A percentile compares a stretch with the other conserved stretches of the same genome.
phyloP scores from a whole-genome alignment of 1,284 basidiomycete genomes.

The Sutorius eximius region DNA sequence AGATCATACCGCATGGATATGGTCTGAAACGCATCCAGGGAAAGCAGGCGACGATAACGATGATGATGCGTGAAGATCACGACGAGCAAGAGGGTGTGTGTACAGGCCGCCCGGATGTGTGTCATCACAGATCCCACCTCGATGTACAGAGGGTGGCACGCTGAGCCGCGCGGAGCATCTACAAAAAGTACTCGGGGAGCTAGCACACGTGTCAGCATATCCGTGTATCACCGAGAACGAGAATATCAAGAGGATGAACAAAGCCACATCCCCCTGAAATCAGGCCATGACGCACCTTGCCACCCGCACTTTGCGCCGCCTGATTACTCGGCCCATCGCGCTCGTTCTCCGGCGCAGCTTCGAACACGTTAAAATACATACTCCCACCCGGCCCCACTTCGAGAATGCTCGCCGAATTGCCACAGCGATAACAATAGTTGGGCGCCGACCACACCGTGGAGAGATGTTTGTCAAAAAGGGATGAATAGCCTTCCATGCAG shows the following conservation, averaged over 20 bases:
- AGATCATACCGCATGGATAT: slow-evolving; percentile 1
- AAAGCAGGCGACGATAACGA: slow-evolving; percentile 3
- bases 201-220: slow-evolving; percentile 29
- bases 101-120: background rate
- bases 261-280: background rate
- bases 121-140: slow-evolving; percentile 11
- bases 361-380: slow-evolving; percentile 98
- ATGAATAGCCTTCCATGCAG: slow-evolving; percentile 98
- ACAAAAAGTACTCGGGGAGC: slow-evolving; percentile 74
- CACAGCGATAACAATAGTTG: slow-evolving; percentile 98
- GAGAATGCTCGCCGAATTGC: slow-evolving; percentile 94
- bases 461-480: slow-evolving; percentile 91
- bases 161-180: slow-evolving; percentile 17
- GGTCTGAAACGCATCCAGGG: slow-evolving; percentile 7
- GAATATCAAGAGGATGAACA: background rate
- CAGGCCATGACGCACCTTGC: slow-evolving; percentile 49
- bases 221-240: background rate
- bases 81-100: background rate
- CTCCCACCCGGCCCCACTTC: slow-evolving; percentile 90
- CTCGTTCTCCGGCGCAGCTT: slow-evolving; percentile 98
- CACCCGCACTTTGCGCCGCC: slow-evolving; percentile 63
- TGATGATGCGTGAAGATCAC: background rate
- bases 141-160: background rate
- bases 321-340: slow-evolving; percentile 78
- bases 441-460: slow-evolving; percentile 99